Conservation (phyloP, 768 basidiomycete genomes). For the Serendipita sp. region DNA sequence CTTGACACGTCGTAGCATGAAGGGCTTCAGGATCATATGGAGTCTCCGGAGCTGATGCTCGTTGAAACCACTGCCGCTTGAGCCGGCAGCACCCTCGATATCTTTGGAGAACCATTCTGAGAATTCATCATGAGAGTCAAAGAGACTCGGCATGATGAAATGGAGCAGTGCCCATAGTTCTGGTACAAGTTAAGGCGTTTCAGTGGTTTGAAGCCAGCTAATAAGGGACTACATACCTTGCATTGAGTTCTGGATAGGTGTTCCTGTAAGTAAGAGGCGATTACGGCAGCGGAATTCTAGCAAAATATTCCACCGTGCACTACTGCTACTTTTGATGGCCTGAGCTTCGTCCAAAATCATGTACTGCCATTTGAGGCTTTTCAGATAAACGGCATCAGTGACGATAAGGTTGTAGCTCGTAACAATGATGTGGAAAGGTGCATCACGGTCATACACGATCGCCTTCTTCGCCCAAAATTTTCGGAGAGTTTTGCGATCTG, state of each 20-base stretch:
- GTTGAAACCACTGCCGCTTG: conserved; percentile 70
- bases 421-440: conserved; percentile 91
- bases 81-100: conserved; percentile 88
- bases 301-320: conserved; percentile 92
- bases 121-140: conserved; percentile 98
- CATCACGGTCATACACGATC: conserved; percentile 85
- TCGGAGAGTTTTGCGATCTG: conserved; percentile 83
- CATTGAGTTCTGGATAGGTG: conserved; percentile 99
- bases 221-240: conserved; percentile 47
- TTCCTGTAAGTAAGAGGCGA: conserved; percentile 85
- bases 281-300: conserved; percentile 94
- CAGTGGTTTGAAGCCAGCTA: neutral
- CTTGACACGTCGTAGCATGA: conserved; percentile 96
- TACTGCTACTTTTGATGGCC: conserved; percentile 96
- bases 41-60: conserved; percentile 88
- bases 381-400: conserved; percentile 44
- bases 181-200: conserved; percentile 19
- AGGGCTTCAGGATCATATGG: conserved; percentile 98
- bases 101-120: conserved; percentile 99
- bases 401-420: conserved; percentile 91
- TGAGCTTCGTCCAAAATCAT: conserved; percentile 99
- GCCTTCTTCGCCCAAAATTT: conserved; percentile 99
- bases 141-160: conserved; percentile 99
- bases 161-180: conserved; percentile 97
- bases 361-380: conserved; percentile 97